phyloP scores from a whole-genome alignment of 768 basidiomycete genomes.

The Crepidotus variabilis region DNA sequence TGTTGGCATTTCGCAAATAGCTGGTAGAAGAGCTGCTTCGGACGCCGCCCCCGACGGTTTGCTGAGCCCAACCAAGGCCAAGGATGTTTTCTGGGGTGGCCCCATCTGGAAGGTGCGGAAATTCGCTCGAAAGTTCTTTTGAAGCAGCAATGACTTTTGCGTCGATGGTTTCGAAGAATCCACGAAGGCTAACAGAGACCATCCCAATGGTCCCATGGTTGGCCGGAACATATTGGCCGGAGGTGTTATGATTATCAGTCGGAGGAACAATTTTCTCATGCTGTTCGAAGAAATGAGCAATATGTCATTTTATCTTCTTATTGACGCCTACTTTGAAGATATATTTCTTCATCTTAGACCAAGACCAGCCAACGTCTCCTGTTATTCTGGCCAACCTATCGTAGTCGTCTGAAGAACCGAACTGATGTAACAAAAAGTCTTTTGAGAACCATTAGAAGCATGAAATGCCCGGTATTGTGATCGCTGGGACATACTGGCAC shows the following conservation, averaged over 20 bases:
- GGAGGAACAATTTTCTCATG: neutral
- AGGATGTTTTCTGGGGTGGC: slow-evolving; percentile 27
- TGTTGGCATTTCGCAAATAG: slow-evolving; percentile 25
- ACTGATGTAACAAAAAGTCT: slow-evolving; percentile 34
- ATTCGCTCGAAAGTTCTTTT: slow-evolving; percentile 28
- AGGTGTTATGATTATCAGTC: neutral
- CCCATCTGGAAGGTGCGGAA: slow-evolving; percentile 31
- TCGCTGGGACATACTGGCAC: slow-evolving; percentile 29
- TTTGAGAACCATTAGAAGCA: no score
- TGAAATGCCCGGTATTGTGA: no score
- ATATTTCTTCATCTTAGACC: slow-evolving; percentile 32
- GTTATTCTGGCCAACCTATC: slow-evolving; percentile 28
- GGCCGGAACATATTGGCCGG: slow-evolving; percentile 27
- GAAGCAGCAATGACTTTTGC: slow-evolving; percentile 29
- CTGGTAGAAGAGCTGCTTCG: slow-evolving; percentile 34
- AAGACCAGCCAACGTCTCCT: slow-evolving; percentile 33
- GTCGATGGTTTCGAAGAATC: slow-evolving; percentile 24
- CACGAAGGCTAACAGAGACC: slow-evolving; percentile 26
- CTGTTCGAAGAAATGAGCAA: no score
- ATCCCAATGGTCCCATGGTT: slow-evolving; percentile 32
- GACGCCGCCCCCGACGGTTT: slow-evolving; percentile 26
- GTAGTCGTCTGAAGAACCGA: slow-evolving; percentile 33
- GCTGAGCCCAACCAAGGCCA: slow-evolving; percentile 32
- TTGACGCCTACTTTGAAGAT: slow-evolving; percentile 21
- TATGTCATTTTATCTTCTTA: neutral